These are phyloP conservation scores for Sorghum bicolor DNA, from an alignment of 176 grass and related monocot genomes.

Conservation along the genomic window Sorghum_bicolor_NCBIv3 NC_012870.2:19634501-19635000, in stretches of 20 bases:
- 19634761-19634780: not conserved
- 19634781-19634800: not conserved
- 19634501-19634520: not conserved
- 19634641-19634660: slow-evolving; percentile 82
- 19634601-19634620: slow-evolving; percentile 67
- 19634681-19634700: slow-evolving; percentile 36
- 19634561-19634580: slow-evolving; percentile 16
- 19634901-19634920: not conserved
- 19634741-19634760: not conserved
- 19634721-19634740: slow-evolving; percentile 10
- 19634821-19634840: slow-evolving; percentile 9
- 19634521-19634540: not conserved
- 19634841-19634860: not conserved
- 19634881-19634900: not conserved
- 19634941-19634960: not conserved
- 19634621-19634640: slow-evolving; percentile 55
- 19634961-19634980: not conserved
- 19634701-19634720: not conserved
- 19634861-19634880: not conserved
- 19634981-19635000: not conserved
- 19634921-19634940: not conserved
- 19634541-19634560: slow-evolving; percentile 7
- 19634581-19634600: slow-evolving; percentile 68
- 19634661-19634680: slow-evolving; percentile 67
- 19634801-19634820: not conserved